Percentiles rank a stretch among this genome's conserved stretches.
These are phyloP conservation scores for Gossypium trilobum DNA, from an alignment of 441 rosid genomes.

Conservation along the genomic window DNA sequence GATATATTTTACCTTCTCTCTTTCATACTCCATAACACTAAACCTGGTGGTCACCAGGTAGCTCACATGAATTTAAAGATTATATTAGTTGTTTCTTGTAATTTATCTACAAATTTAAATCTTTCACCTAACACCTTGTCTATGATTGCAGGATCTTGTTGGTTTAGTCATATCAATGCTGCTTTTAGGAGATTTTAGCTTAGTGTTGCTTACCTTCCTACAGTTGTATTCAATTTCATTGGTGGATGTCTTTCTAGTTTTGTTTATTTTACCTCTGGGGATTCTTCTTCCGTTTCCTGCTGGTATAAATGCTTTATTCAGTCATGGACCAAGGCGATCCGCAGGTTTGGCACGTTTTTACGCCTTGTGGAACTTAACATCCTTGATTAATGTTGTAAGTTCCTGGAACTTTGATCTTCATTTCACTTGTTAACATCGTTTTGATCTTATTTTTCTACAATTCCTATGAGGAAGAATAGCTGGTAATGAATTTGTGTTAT, in stretches of 20 bases:
- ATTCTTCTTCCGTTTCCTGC: constrained; percentile 96
- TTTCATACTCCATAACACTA: constrained; percentile 84
- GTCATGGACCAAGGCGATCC: constrained; percentile 97
- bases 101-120: constrained; percentile 13
- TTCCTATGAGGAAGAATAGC: background rate
- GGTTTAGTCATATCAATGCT: constrained; percentile 95
- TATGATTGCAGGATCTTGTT: constrained; percentile 83
- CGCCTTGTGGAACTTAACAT: constrained; percentile 91
- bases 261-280: constrained; percentile 86
- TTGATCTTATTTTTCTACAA: background rate
- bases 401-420: background rate
- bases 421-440: background rate
- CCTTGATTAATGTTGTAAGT: constrained; percentile 90
- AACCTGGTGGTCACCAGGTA: constrained; percentile 99
- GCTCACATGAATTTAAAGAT: constrained; percentile 1
- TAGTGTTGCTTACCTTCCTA: constrained; percentile 94
- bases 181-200: constrained; percentile 97
- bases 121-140: constrained; percentile 3
- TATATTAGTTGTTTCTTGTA: background rate
- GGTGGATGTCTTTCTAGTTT: constrained; percentile 72
- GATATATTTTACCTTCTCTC: constrained; percentile 82
- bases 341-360: constrained; percentile 95
- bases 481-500: background rate
- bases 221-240: constrained; percentile 90
- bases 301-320: constrained; percentile 97